Base-by-base conservation (phyloP, 169 alveolate genomes). In the Fabrea salina region DNA sequence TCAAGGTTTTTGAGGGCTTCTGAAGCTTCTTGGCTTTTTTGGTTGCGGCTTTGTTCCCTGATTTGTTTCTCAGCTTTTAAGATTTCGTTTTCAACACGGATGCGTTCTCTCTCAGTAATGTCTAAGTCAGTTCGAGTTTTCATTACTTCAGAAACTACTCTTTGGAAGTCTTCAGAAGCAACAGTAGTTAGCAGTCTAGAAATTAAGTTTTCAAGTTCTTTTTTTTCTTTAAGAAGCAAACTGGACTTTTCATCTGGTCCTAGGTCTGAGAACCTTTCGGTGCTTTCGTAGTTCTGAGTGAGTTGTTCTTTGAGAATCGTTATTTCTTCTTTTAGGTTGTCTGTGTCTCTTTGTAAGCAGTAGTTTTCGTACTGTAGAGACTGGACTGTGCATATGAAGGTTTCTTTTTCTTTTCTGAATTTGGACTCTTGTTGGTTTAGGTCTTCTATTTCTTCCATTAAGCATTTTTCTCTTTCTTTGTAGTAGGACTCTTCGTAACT, bases 1-100 rank as follows among this genome's bases (percentile, higher is more conserved):
- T 72, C 80, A 7, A 72, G 71, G 27, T 72, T 53, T 40, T 51
- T 72, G 11, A 67, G 16, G n/a, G 30, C 47, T 22, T 25, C 16
- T 1, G 35, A 11, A 13, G 77, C 79, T 39, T 70, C 27, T 4
- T 79, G 83, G 71, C 59, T 33, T 5, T 47, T 44, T 13, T 61
- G 74, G 30, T 64, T 59, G 50, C 82, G 58, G 16, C 85, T 76
- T 40, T 16, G 53, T 5, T 25, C 7, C 43, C 88, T 41, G 54
- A 82, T 35, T 67, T 82, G 85, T 32, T 77, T 67, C 37, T 82
- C 88, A 40, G 54, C 33, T 16, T 30, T 6, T n/a, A 82, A 27
- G 8, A 82, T 72, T 16, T 68, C 30, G 27, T 50, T 49, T 41
- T 82, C 88, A 19, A 74, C 44, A 25, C 57, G 25, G 5, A 53